A percentile compares a stretch with the other conserved stretches of the same genome.
Conservation (phyloP, 1,284 basidiomycete genomes). For the Anthracocystis walkeri region DNA sequence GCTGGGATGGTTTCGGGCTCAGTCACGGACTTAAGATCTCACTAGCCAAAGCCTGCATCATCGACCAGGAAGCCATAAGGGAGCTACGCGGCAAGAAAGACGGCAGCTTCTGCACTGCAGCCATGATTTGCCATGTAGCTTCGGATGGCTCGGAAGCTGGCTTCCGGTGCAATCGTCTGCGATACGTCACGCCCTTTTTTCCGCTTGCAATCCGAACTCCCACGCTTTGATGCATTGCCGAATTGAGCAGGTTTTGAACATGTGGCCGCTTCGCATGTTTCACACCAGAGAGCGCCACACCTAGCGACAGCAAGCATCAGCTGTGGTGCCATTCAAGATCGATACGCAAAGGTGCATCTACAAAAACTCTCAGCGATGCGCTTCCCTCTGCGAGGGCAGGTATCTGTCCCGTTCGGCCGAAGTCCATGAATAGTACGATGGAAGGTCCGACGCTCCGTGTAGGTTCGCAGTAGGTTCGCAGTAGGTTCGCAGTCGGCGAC, state of each 20-base stretch:
- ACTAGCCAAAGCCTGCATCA: neutral
- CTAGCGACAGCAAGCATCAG: neutral
- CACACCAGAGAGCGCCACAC: neutral
- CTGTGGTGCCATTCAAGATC: neutral
- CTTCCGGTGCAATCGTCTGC: conserved; percentile 7
- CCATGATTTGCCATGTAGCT: neutral
- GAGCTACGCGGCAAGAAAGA: neutral
- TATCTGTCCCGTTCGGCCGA: too few relatives aligned
- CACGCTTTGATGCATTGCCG: neutral
- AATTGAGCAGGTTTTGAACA: neutral
- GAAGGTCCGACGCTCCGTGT: too few relatives aligned
- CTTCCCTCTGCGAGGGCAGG: too few relatives aligned
- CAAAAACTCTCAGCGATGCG: too few relatives aligned
- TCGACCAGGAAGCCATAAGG: neutral
- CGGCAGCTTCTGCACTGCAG: neutral
- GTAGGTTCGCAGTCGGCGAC: too few relatives aligned
- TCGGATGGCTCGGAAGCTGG: conserved; percentile 11
- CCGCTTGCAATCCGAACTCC: neutral
- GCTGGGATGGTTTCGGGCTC: too few relatives aligned
- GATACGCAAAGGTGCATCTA: neutral
- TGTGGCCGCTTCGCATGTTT: neutral
- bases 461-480: too few relatives aligned
- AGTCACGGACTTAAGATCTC: too few relatives aligned
- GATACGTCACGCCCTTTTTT: neutral
- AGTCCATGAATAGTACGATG: too few relatives aligned